Evolutionary conservation across 805 yeast genomes (phyloP).

Genomic region (Yarrowia sp.): DNA sequence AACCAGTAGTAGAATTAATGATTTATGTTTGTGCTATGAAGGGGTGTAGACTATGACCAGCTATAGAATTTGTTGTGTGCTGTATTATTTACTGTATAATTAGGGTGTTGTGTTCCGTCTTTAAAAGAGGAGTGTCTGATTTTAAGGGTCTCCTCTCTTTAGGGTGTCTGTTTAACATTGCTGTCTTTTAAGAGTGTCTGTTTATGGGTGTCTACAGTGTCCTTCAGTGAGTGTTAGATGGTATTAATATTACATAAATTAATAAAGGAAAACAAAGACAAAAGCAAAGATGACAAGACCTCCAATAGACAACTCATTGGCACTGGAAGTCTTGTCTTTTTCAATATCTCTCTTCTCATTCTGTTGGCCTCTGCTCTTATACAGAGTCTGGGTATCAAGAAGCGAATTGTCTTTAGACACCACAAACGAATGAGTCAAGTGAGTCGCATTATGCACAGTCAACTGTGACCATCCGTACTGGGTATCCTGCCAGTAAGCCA

Average conservation of each 20-base stretch:
- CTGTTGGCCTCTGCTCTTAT: slow-evolving; percentile 30
- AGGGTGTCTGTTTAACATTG: no score
- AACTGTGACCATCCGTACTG: slow-evolving; percentile 37
- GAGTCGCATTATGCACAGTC: slow-evolving; percentile 39
- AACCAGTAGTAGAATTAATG: slow-evolving; percentile 16
- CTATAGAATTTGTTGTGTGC: no score
- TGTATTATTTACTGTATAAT: not conserved
- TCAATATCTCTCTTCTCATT: not conserved
- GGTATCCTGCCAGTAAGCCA: slow-evolving; percentile 26
- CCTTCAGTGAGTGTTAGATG: no score
- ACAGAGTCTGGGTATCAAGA: slow-evolving; percentile 35
- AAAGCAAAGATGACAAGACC: not conserved
- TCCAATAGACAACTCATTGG: not conserved
- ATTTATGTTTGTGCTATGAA: not conserved
- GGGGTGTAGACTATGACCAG: no score
- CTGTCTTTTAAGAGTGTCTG: not conserved
- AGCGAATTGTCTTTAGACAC: slow-evolving; percentile 34
- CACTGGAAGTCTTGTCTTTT: not conserved
- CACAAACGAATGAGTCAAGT: slow-evolving; percentile 37
- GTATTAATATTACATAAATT: not conserved
- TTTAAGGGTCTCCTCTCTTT: no score
- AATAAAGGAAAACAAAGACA: not conserved
- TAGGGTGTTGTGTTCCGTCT: no score
- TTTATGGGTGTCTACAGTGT: not conserved
- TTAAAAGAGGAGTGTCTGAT: no score